phyloP scores from a whole-genome alignment of 306 rosid genomes.

The Medicago ruthenica region DNA sequence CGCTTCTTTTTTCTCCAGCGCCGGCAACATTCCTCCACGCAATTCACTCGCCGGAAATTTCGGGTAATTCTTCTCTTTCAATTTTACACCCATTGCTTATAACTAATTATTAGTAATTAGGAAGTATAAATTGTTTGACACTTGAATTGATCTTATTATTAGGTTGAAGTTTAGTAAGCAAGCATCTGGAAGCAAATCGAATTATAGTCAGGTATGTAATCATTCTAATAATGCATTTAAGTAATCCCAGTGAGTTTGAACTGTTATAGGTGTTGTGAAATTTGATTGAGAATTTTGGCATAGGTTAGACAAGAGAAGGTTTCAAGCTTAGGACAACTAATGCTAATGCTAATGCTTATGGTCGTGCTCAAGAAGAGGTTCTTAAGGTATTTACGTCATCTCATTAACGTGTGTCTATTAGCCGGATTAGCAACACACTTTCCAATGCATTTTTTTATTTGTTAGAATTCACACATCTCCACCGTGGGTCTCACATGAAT shows the following conservation, averaged over 20 bases:
- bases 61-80: constrained; percentile 52
- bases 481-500: too few relatives aligned
- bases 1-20: constrained; percentile 37
- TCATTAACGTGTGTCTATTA: neutral
- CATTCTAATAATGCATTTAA: constrained; percentile 5
- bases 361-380: constrained; percentile 57
- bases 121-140: constrained; percentile 4
- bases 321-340: constrained; percentile 46
- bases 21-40: constrained; percentile 26
- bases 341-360: constrained; percentile 52
- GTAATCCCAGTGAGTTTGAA: neutral
- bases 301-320: constrained; percentile 66
- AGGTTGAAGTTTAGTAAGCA: constrained; percentile 64
- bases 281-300: constrained; percentile 58
- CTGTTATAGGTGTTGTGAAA: constrained; percentile 31
- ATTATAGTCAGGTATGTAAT: constrained; percentile 58
- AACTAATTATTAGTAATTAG: neutral
- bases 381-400: constrained; percentile 66
- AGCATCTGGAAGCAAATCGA: constrained; percentile 52
- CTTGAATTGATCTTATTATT: constrained; percentile 23
- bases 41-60: constrained; percentile 44
- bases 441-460: too few relatives aligned
- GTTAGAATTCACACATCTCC: too few relatives aligned
- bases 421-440: too few relatives aligned
- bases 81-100: constrained; percentile 1